phyloP scores from a whole-genome alignment of 208 protist species.

The Leishmania tarentolae region DNA sequence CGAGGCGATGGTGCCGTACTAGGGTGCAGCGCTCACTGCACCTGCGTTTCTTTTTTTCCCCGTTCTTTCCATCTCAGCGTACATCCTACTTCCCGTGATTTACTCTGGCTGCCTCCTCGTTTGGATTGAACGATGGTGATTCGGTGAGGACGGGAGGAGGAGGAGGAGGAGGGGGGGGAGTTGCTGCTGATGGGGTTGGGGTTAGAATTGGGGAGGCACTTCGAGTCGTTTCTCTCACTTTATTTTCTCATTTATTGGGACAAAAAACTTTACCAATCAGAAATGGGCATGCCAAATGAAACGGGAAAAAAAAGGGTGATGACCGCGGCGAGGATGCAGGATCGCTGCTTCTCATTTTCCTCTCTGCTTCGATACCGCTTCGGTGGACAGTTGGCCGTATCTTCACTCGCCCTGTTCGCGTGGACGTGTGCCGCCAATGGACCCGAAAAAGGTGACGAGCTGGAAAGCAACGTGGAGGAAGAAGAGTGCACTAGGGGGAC shows the following conservation, averaged over 20 bases:
- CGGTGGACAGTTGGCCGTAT: neutral
- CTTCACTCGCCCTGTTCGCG: neutral
- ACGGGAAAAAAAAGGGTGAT: neutral
- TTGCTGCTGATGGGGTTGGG: neutral
- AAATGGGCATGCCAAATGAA: neutral
- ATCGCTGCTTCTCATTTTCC: neutral
- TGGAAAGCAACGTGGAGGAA: neutral
- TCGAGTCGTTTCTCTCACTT: neutral
- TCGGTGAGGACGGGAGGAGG: neutral
- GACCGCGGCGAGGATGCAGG: neutral
- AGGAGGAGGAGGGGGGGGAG: neutral
- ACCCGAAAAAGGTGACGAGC: neutral
- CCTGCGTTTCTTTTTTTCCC: neutral
- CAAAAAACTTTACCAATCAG: neutral
- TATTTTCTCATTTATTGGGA: neutral
- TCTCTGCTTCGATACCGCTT: neutral
- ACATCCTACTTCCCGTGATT: neutral
- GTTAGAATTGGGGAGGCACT: neutral
- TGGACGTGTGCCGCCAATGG: neutral
- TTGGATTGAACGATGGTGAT: neutral
- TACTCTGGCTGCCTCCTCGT: neutral
- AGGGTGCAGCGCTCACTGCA: slow-evolving; percentile 8
- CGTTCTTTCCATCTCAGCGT: neutral
- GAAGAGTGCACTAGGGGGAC: neutral
- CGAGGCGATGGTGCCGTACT: slow-evolving; percentile 88